These are phyloP conservation scores for Rauvolfia tetraphylla DNA, from an alignment of 257 asterid species.

Conservation along the genomic window DNA sequence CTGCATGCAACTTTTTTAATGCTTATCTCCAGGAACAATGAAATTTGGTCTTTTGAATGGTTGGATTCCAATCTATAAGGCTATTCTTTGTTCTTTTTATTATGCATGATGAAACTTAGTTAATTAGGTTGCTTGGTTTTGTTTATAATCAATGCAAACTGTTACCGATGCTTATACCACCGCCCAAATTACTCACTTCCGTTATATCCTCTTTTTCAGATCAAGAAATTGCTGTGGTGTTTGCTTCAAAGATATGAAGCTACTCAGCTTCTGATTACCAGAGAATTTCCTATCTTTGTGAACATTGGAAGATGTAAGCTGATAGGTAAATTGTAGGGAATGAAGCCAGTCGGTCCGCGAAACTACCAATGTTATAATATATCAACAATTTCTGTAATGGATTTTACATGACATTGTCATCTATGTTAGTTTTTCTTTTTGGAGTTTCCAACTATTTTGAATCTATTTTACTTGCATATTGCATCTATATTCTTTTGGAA, in stretches of 20 bases:
- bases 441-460: slow-evolving; percentile 13
- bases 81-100: not conserved
- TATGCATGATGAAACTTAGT: not conserved
- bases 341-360: slow-evolving; percentile 78
- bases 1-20: not conserved
- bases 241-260: slow-evolving; percentile 23
- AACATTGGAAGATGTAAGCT: slow-evolving; percentile 36
- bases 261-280: slow-evolving; percentile 14
- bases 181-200: not conserved
- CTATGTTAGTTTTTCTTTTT: slow-evolving; percentile 12
- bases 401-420: slow-evolving; percentile 18
- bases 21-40: not conserved
- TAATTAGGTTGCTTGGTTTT: not conserved
- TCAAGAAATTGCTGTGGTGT: slow-evolving; percentile 22
- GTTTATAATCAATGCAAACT: not conserved
- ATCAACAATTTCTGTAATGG: slow-evolving; percentile 28
- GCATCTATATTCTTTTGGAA: not conserved
- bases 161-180: not conserved
- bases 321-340: slow-evolving; percentile 44
- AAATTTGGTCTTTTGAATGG: not conserved
- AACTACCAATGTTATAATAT: slow-evolving; percentile 38
- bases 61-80: not conserved
- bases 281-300: slow-evolving; percentile 29
- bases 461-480: slow-evolving; percentile 15
- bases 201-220: slow-evolving; percentile 19